phyloP scores from a whole-genome alignment of 2,329 filamentous ascomycete species.

The Periconia sp. region DNA sequence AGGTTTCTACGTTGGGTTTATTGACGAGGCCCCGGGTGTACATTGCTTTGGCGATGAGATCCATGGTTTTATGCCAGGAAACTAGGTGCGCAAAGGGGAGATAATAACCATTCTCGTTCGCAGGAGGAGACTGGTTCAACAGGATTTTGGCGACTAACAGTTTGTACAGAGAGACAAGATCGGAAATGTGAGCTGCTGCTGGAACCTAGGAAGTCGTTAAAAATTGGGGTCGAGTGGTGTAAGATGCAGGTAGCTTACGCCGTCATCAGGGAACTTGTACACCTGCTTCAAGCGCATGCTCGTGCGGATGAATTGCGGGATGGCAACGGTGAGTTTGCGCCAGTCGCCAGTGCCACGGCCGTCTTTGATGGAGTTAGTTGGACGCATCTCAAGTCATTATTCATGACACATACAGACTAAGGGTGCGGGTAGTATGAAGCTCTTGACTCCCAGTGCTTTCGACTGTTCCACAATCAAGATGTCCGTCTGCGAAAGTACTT shows the following conservation, averaged over 20 bases:
- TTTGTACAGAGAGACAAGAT: constrained; percentile 6
- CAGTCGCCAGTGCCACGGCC: constrained; percentile 15
- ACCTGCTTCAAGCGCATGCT: constrained; percentile 31
- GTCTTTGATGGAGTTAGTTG: constrained; percentile 3
- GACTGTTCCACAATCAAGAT: constrained; percentile 8
- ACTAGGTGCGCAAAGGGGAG: constrained; percentile 3
- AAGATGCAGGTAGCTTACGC: constrained; percentile 17
- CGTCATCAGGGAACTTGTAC: constrained; percentile 38
- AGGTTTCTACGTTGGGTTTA: constrained; percentile 2
- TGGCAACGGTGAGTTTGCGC: constrained; percentile 11
- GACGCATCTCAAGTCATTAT: not conserved
- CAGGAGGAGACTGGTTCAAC: constrained; percentile 1
- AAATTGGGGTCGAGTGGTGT: not conserved
- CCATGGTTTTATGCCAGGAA: constrained; percentile 4
- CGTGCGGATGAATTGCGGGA: constrained; percentile 17
- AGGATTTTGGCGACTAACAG: constrained; percentile 8
- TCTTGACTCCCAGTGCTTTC: constrained; percentile 12
- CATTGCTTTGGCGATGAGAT: constrained; percentile 5
- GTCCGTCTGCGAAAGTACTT: constrained; percentile 4
- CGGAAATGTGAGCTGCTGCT: constrained; percentile 12
- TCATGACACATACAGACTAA: constrained; percentile 9
- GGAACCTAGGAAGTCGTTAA: not conserved
- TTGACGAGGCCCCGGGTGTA: constrained; percentile 10
- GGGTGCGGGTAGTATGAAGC: constrained; percentile 11
- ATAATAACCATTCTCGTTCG: constrained; percentile 11